Percentiles rank a stretch among this genome's conserved stretches.
These are phyloP conservation scores for Xylaria nigripes DNA, from an alignment of 495 filamentous ascomycete genomes.

Conservation along the genomic window DNA sequence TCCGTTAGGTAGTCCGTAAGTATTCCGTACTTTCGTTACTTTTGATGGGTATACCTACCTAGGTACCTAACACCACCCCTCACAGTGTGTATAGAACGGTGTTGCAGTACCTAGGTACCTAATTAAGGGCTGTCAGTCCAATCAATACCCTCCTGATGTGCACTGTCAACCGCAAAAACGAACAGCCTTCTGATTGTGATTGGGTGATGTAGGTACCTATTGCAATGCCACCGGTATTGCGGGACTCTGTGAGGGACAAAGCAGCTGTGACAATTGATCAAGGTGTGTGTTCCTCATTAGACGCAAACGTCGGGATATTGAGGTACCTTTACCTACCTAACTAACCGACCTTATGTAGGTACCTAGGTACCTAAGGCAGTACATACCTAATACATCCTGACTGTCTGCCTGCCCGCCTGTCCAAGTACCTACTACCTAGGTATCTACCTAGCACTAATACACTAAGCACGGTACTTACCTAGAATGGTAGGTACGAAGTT, in stretches of 20 bases:
- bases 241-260: neutral
- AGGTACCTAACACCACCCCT: neutral
- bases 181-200: neutral
- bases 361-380: too few relatives aligned
- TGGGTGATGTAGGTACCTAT: neutral
- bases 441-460: too few relatives aligned
- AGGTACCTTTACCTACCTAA: too few relatives aligned
- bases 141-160: neutral
- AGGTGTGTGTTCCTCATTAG: slow-evolving; percentile 2
- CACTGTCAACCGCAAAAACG: neutral
- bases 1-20: too few relatives aligned
- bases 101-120: neutral
- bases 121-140: neutral
- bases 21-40: too few relatives aligned
- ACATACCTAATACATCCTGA: too few relatives aligned
- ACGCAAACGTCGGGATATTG: slow-evolving; percentile 7
- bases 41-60: too few relatives aligned
- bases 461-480: too few relatives aligned
- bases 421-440: too few relatives aligned
- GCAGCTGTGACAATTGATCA: neutral
- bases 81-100: neutral
- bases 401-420: too few relatives aligned
- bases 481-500: too few relatives aligned
- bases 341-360: too few relatives aligned
- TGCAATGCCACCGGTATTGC: slow-evolving; percentile 1